A percentile compares a stretch with the other conserved stretches of the same genome.
phyloP scores from a whole-genome alignment of 2,329 filamentous ascomycete genomes.

The Hymenoscyphus scutula region DNA sequence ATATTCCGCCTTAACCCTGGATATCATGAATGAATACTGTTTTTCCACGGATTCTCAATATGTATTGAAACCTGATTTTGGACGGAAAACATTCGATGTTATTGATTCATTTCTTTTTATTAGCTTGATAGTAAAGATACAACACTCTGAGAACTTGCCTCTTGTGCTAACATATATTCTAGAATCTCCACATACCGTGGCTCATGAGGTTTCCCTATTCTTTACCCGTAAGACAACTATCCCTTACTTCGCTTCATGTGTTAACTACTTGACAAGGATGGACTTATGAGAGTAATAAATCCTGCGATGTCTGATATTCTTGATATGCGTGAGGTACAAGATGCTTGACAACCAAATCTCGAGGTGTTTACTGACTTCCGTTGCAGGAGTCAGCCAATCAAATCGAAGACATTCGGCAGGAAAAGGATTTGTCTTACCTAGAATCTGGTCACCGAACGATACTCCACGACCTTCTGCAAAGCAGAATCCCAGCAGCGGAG shows the following conservation, averaged over 20 bases:
- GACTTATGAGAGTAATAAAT: not conserved
- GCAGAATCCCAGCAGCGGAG: not conserved
- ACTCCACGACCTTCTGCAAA: not conserved
- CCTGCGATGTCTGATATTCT: not conserved
- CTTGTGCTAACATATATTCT: too few relatives aligned
- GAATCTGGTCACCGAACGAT: not conserved
- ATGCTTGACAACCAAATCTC: too few relatives aligned
- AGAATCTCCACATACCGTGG: not conserved
- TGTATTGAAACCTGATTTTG: slow-evolving; percentile 5
- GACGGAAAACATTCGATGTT: not conserved
- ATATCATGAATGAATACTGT: slow-evolving; percentile 13
- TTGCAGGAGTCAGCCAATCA: not conserved
- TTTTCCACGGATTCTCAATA: slow-evolving; percentile 5
- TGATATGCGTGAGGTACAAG: not conserved
- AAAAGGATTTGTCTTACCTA: not conserved
- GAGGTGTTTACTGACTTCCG: too few relatives aligned
- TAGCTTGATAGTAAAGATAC: not conserved
- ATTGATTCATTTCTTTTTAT: not conserved
- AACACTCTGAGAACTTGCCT: too few relatives aligned
- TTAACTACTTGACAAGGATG: too few relatives aligned
- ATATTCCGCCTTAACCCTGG: slow-evolving; percentile 8
- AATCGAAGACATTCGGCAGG: not conserved
- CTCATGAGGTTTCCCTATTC: not conserved
- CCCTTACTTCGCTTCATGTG: too few relatives aligned
- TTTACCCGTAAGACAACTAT: not conserved